Conservation (phyloP, 768 basidiomycete genomes). For the Boletus bicolor region DNA sequence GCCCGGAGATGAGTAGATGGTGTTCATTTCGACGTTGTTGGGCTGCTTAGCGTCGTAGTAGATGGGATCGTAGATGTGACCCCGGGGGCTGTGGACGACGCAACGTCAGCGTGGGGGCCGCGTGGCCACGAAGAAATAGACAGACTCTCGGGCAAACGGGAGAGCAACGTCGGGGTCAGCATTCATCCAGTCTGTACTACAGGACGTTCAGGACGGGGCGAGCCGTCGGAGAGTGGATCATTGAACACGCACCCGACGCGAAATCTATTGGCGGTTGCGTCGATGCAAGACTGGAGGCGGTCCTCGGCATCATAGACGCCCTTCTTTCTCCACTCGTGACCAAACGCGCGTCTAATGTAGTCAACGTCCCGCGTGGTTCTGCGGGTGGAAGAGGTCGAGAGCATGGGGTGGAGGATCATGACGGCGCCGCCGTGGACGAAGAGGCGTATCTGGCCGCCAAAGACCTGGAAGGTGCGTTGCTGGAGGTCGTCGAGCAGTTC, state of each 20-base stretch:
- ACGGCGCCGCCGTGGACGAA: conserved; percentile 73
- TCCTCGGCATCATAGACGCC: conserved; percentile 52
- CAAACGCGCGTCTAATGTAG: conserved; percentile 61
- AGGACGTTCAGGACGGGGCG: not conserved
- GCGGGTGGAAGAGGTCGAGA: conserved; percentile 39
- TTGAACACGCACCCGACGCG: conserved; percentile 41
- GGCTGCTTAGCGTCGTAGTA: conserved; percentile 48
- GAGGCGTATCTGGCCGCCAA: conserved; percentile 53
- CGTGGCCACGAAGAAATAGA: conserved; percentile 3
- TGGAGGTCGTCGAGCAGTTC: conserved; percentile 53
- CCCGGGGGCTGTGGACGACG: conserved; percentile 15
- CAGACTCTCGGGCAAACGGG: conserved; percentile 63
- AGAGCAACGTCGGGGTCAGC: conserved; percentile 69
- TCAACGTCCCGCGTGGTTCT: conserved; percentile 65
- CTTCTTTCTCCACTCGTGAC: conserved; percentile 46
- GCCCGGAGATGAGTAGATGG: conserved; percentile 55
- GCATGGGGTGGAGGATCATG: conserved; percentile 60
- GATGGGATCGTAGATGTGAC: conserved; percentile 55
- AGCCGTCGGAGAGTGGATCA: not conserved
- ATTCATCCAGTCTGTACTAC: conserved; percentile 68
- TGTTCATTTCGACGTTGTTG: conserved; percentile 52
- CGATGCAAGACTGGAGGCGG: conserved; percentile 55
- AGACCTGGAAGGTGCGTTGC: conserved; percentile 40
- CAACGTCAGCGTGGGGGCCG: conserved; percentile 7
- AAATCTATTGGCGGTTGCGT: conserved; percentile 48